phyloP scores from a whole-genome alignment of 345 rosid genomes.

The Sisymbrium altissimum region DNA sequence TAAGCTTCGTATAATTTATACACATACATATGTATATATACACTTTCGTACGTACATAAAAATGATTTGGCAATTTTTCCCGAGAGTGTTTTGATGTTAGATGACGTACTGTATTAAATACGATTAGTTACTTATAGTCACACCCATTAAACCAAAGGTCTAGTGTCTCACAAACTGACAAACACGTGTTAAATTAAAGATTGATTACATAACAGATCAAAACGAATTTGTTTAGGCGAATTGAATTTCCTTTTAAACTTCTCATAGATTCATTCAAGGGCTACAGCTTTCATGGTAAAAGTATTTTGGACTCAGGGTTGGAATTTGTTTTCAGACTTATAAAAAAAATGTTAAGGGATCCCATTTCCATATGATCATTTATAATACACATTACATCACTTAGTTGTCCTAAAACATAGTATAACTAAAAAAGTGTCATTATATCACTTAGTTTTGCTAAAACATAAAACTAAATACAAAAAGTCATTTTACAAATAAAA shows the following conservation, averaged over 20 bases:
- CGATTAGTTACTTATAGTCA: not conserved
- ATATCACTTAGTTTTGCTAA: not conserved
- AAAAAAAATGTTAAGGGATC: no score
- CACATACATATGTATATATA: not conserved
- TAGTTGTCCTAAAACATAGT: not conserved
- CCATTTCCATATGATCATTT: not conserved
- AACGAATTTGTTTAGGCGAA: no score
- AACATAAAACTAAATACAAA: not conserved
- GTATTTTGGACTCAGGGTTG: no score
- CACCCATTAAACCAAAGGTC: not conserved
- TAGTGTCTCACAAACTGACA: no score
- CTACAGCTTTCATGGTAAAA: no score
- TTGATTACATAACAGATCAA: no score
- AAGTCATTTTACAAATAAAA: not conserved
- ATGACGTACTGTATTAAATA: not conserved
- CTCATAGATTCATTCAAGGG: no score
- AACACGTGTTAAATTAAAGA: no score
- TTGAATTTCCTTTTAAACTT: no score
- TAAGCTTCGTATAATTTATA: slow-evolving; percentile 18
- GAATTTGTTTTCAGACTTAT: no score
- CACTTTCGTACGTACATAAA: not conserved
- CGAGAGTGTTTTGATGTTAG: not conserved
- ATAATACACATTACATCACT: not conserved
- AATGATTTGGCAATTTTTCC: not conserved
- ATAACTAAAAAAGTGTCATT: not conserved